These are phyloP conservation scores for Vigna mungo DNA, from an alignment of 306 rosid genomes.

Conservation along the genomic window DNA sequence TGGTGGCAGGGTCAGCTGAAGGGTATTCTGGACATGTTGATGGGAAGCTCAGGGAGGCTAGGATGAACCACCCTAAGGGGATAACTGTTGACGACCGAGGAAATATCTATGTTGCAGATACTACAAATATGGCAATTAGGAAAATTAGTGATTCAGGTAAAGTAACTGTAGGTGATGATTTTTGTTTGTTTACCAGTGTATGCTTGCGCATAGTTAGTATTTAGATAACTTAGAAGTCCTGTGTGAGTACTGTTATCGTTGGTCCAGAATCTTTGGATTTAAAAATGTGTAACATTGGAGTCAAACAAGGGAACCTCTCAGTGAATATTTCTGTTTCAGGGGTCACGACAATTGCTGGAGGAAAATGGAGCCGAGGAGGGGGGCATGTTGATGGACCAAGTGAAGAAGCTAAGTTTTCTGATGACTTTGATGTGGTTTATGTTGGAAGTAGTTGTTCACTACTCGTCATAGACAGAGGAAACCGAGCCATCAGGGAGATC, in stretches of 20 bases:
- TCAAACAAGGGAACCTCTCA: slow-evolving; percentile 21
- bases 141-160: slow-evolving; percentile 89
- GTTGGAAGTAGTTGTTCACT: slow-evolving; percentile 93
- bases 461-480: slow-evolving; percentile 86
- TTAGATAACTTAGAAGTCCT: slow-evolving; percentile 5
- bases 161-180: background rate
- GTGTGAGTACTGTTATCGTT: background rate
- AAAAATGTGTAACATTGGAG: slow-evolving; percentile 22
- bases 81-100: slow-evolving; percentile 90
- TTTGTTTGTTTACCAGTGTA: background rate
- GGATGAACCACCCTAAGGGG: slow-evolving; percentile 92
- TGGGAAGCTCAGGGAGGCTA: slow-evolving; percentile 82
- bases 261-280: background rate
- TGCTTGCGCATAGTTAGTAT: background rate
- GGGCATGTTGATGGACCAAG: slow-evolving; percentile 93
- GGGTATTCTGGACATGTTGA: slow-evolving; percentile 90
- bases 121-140: slow-evolving; percentile 88
- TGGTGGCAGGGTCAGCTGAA: slow-evolving; percentile 86
- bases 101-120: slow-evolving; percentile 89
- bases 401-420: slow-evolving; percentile 87
- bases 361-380: slow-evolving; percentile 79
- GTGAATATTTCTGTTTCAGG: slow-evolving; percentile 59
- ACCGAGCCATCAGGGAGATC: slow-evolving; percentile 86
- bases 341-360: slow-evolving; percentile 95
- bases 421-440: slow-evolving; percentile 92